Conservation (phyloP, 805 yeast genomes). For the Zygosaccharomyces gambellarensis region DNA sequence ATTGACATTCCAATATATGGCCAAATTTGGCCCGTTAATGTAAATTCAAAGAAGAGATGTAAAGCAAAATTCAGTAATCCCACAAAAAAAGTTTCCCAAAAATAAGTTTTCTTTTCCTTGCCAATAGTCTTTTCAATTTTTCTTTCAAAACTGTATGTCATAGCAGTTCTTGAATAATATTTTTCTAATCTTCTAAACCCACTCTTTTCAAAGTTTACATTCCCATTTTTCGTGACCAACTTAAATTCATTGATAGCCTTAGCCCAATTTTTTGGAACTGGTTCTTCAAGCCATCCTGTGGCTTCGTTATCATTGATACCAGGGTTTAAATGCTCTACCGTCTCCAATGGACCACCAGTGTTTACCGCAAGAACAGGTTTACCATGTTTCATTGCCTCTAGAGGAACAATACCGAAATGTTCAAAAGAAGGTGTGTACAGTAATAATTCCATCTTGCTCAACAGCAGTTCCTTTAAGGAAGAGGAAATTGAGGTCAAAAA, state of each 20-base stretch:
- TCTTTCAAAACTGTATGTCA: slow-evolving; percentile 38
- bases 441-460: slow-evolving; percentile 53
- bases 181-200: slow-evolving; percentile 33
- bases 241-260: slow-evolving; percentile 42
- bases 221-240: slow-evolving; percentile 15
- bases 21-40: slow-evolving; percentile 14
- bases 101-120: slow-evolving; percentile 20
- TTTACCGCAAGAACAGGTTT: slow-evolving; percentile 82
- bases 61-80: slow-evolving; percentile 13
- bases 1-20: slow-evolving; percentile 19
- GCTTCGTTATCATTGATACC: slow-evolving; percentile 36
- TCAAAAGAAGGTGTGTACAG: slow-evolving; percentile 88
- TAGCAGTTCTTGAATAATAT: slow-evolving; percentile 37
- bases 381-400: slow-evolving; percentile 85
- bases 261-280: slow-evolving; percentile 52
- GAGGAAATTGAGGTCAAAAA: slow-evolving; percentile 81
- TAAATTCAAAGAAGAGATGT: slow-evolving; percentile 11
- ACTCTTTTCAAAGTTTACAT: slow-evolving; percentile 22
- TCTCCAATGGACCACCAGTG: slow-evolving; percentile 91
- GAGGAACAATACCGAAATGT: slow-evolving; percentile 97
- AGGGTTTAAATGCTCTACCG: slow-evolving; percentile 37
- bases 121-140: slow-evolving; percentile 32
- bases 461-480: slow-evolving; percentile 54
- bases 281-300: slow-evolving; percentile 60
- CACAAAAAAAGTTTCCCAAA: slow-evolving; percentile 31